Evolutionary conservation across 768 basidiomycete species (phyloP), one percentile per base, ranked within the genome.

Genomic region (Tulasnella calospora): DNA sequence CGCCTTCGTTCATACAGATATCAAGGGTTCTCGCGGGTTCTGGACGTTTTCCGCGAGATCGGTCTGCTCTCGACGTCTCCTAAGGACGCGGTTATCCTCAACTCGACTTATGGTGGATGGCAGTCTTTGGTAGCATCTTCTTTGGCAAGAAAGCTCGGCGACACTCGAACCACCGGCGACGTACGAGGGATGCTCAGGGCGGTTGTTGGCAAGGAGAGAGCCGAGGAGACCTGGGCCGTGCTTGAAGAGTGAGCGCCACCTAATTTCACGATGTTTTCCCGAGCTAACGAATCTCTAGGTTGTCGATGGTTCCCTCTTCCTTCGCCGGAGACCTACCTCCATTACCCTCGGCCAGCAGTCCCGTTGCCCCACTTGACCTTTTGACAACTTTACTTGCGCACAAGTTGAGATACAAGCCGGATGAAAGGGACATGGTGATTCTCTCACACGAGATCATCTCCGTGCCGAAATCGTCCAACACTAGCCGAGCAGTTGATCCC

Each of bases 391-490:
- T 95, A 9, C 88, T 98, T 21, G 87, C 92, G 0, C 87, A 91
- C 81, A 91, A 90, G 79, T 88, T 96, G 44, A 86, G 86, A 15
- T 98, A 97, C 83, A 82, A 79, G 0, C 88, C 89, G 0, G 85
- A 86, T 51, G 96, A 98, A 83, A 89, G 91, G 23, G 96, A 98
- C 83, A 90, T 95, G 85, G 95, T 96, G 79, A 88, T 97, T 38
- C 89, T 98, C 21, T 87, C 91, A 74, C 96, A 98, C 84, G 92
- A 96, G 83, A 87, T 98, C 81, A 88, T 92, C 73, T 88, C 91
- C 0, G 81, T 76, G 40, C 79, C 83, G 71, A 71, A 69, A 36
- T 46, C 41, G 36, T 72, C 40, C 12, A 13, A 46, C 61, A 23
- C 69, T 79, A 12, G 12, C 79, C 8, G 78, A 47, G 10, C 73